Percentiles rank a stretch among this genome's conserved stretches.
These are phyloP conservation scores for Pelargonium nanum DNA, from an alignment of 345 rosid species.

Conservation along the genomic window DNA sequence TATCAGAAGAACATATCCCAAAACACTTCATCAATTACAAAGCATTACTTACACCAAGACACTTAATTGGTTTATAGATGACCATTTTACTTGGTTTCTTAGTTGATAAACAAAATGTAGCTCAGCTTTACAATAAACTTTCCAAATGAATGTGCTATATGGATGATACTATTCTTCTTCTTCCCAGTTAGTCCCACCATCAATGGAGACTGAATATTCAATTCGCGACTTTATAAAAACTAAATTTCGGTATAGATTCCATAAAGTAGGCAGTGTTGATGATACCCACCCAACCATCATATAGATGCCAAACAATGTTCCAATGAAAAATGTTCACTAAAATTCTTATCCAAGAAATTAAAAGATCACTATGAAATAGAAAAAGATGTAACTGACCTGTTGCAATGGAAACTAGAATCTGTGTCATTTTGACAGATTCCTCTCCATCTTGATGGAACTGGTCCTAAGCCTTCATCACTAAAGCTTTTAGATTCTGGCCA, in stretches of 20 bases:
- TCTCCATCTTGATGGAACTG: slow-evolving; percentile 75
- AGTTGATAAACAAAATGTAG: too few species aligned
- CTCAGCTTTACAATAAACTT: not conserved
- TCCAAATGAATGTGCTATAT: not conserved
- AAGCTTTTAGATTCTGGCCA: slow-evolving; percentile 96
- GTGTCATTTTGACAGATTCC: slow-evolving; percentile 62
- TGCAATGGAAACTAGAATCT: slow-evolving; percentile 51
- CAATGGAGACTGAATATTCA: not conserved
- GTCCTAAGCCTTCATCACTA: slow-evolving; percentile 67
- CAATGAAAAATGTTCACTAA: not conserved
- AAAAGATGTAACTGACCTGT: slow-evolving; percentile 28
- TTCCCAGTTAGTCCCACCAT: too few species aligned
- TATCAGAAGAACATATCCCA: not conserved
- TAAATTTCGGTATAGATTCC: too few species aligned
- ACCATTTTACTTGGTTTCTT: not conserved
- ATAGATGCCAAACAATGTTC: too few species aligned
- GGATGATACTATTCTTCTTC: not conserved
- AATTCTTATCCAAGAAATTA: not conserved
- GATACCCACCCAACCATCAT: too few species aligned
- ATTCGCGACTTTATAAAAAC: too few species aligned
- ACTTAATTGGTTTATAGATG: too few species aligned
- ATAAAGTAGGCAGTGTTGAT: too few species aligned
- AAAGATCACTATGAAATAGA: not conserved
- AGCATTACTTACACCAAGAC: not conserved
- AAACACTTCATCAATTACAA: not conserved